Conservation (phyloP, 192 early-diverging fungal species). For the Spinellus fusiger region DNA sequence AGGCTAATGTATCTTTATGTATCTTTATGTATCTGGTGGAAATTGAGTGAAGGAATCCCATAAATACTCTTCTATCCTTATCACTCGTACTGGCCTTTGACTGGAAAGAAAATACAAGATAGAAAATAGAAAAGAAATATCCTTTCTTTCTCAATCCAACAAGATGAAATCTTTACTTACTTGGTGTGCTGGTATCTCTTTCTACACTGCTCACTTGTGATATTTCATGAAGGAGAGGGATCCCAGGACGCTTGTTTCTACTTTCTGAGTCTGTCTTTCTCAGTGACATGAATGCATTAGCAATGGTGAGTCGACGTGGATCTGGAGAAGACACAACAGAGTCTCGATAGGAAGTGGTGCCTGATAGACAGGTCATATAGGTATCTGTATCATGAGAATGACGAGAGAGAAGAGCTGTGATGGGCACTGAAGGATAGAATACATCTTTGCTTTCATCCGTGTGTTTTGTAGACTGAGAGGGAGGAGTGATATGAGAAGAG, state of each 20-base stretch:
- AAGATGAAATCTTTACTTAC: not conserved
- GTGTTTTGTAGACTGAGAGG: not conserved
- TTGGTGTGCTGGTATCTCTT: not conserved
- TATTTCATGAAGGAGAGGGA: not conserved
- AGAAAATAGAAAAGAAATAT: not conserved
- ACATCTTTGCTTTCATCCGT: not conserved
- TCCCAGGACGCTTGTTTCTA: not conserved
- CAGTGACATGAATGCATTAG: constrained; percentile 1
- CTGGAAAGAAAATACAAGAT: too few species aligned
- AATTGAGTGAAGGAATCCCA: too few species aligned
- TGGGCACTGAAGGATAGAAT: not conserved
- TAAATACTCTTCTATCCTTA: too few species aligned
- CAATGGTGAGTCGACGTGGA: constrained; percentile 2
- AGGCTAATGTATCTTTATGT: too few species aligned
- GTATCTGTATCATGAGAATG: not conserved
- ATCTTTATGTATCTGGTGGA: too few species aligned
- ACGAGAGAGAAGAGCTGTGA: not conserved
- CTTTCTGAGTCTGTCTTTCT: not conserved
- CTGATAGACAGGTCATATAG: not conserved
- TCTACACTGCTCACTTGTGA: not conserved
- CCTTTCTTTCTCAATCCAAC: not conserved
- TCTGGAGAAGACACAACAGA: not conserved
- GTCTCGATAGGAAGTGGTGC: not conserved
- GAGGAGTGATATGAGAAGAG: not conserved
- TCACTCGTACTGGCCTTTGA: too few species aligned